phyloP scores from a whole-genome alignment of 805 yeast species.

The Sungouiella thailandica region DNA sequence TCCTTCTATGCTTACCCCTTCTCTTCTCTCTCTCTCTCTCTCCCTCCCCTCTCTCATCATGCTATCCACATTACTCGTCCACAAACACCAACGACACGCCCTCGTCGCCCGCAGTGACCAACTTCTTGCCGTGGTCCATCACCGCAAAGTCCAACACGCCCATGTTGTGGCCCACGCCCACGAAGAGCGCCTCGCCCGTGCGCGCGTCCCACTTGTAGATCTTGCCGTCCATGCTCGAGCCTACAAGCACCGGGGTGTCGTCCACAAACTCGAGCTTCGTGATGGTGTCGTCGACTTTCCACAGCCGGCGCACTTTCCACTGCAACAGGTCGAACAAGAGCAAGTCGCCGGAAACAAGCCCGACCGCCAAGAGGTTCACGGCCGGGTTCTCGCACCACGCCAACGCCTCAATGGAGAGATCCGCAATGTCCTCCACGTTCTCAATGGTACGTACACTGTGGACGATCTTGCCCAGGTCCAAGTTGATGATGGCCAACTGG shows the following conservation, averaged over 20 bases:
- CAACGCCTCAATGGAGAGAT: slow-evolving; percentile 52
- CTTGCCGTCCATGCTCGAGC: slow-evolving; percentile 79
- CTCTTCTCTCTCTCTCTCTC: too few relatives aligned
- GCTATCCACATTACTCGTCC: slow-evolving; percentile 9
- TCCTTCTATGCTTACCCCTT: too few relatives aligned
- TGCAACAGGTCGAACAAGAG: slow-evolving; percentile 74
- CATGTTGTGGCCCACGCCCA: slow-evolving; percentile 88
- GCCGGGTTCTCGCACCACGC: slow-evolving; percentile 65
- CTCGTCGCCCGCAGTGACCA: slow-evolving; percentile 95
- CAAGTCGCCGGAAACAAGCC: slow-evolving; percentile 86
- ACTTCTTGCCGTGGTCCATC: slow-evolving; percentile 57
- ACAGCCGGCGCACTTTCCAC: slow-evolving; percentile 77
- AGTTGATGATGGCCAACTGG: slow-evolving; percentile 69
- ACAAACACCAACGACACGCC: slow-evolving; percentile 79
- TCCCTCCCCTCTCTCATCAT: too few relatives aligned
- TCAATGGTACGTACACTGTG: slow-evolving; percentile 64
- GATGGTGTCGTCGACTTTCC: slow-evolving; percentile 73
- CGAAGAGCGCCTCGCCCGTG: slow-evolving; percentile 72
- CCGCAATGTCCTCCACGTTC: slow-evolving; percentile 40
- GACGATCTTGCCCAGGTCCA: slow-evolving; percentile 67
- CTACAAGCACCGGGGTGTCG: slow-evolving; percentile 55
- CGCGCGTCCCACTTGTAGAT: slow-evolving; percentile 86
- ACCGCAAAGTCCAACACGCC: slow-evolving; percentile 85
- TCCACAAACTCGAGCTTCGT: slow-evolving; percentile 71
- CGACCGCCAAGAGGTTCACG: slow-evolving; percentile 65